Percentiles rank a stretch among this genome's conserved stretches.
Evolutionary conservation across 345 rosid species (phyloP).

Genomic region (Gossypium stocksii): DNA sequence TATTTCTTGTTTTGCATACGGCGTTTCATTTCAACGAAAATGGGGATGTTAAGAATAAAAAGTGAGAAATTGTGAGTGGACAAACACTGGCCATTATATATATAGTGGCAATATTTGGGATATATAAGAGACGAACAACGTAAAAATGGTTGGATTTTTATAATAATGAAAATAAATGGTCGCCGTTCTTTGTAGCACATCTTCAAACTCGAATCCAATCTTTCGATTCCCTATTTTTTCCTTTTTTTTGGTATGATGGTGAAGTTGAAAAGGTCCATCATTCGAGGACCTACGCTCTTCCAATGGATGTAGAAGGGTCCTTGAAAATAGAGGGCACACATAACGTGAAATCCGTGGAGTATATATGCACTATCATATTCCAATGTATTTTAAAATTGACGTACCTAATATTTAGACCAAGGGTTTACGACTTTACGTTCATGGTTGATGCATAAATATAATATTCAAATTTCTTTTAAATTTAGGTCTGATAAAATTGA

Average conservation of each 20-base stretch:
- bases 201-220: conserved; percentile 6
- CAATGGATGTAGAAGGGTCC: neutral
- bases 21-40: too few species aligned
- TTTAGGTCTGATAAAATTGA: too few species aligned
- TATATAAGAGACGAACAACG: too few species aligned
- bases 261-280: neutral
- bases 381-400: neutral
- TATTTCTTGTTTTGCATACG: too few species aligned
- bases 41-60: neutral
- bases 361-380: neutral
- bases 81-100: neutral
- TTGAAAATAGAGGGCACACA: neutral
- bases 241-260: neutral
- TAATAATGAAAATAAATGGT: neutral
- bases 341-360: neutral
- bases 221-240: neutral
- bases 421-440: too few species aligned
- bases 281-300: neutral
- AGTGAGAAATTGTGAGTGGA: neutral
- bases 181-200: neutral
- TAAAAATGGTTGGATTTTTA: neutral
- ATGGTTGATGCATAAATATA: too few species aligned
- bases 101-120: neutral
- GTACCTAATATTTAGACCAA: neutral
- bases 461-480: too few species aligned